Conservation (phyloP, 2,329 filamentous ascomycete species). For the Stagonosporopsis tanaceti region DNA sequence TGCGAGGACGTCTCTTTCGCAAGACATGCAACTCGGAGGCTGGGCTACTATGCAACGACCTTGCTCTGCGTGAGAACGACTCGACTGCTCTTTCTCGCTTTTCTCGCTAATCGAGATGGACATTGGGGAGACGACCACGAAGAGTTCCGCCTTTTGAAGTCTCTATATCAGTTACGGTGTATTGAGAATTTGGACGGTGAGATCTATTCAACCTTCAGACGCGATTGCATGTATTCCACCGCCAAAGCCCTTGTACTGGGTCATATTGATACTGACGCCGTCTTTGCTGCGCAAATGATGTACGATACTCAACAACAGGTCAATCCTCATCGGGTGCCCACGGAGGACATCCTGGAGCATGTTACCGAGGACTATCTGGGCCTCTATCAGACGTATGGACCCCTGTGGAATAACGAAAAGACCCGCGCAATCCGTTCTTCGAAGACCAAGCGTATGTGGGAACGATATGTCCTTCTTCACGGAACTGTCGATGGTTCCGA, state of each 20-base stretch:
- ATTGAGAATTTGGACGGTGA: background rate
- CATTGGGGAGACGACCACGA: background rate
- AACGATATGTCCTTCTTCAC: background rate
- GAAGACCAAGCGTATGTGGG: background rate
- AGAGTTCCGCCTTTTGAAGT: conserved; percentile 11
- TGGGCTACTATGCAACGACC: conserved; percentile 6
- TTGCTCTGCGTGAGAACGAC: conserved; percentile 1
- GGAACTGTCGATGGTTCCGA: background rate
- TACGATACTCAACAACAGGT: conserved; percentile 19
- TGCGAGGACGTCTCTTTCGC: conserved; percentile 8
- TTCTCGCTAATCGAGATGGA: background rate
- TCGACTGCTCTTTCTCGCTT: background rate
- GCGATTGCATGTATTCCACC: background rate
- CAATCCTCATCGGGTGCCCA: background rate
- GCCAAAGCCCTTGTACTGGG: background rate
- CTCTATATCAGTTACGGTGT: conserved; percentile 6
- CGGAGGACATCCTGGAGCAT: background rate
- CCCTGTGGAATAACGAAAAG: background rate
- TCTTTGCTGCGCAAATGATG: conserved; percentile 25
- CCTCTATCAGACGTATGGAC: background rate
- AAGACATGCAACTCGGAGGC: background rate
- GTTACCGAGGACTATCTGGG: background rate
- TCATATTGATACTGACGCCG: background rate
- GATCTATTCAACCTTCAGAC: background rate
- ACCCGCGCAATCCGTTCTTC: background rate